Evolutionary conservation across 1,139 yeast genomes (phyloP), one percentile per base, ranked within the genome.

Genomic region (Diutina scorzettiae): DNA sequence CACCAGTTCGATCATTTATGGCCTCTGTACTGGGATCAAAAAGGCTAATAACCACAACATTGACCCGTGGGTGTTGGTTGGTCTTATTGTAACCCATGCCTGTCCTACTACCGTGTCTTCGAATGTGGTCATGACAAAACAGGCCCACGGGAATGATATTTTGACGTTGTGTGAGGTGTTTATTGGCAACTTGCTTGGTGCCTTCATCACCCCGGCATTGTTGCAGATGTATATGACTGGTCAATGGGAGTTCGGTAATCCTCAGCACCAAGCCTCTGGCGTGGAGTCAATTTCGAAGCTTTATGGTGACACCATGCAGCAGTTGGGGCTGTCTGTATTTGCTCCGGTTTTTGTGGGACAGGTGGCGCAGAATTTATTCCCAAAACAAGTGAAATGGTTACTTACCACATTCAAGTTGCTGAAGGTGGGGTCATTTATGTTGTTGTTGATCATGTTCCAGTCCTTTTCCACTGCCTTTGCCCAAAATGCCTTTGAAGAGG

Each of bases 81-180:
- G 96, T 1, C 60, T 86, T 49, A 73, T 87, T 30, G 81, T 85
- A 40, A 82, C 94, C 2, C 84, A 84, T 40, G 74, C 91, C 4
- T 84, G 94, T 57, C 96, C 96, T 32, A 87, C 96, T 12, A 86
- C 96, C 0, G 94, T 86, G 17, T 78, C 91, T 0, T 86, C 89
- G 4, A 86, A 86, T 56, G 95, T 86, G 41, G 89, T 86, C 23
- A 85, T 86, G 95, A 86, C 96, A n/a, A 73, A 73, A 43, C 71
- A 69, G 45, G 89, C 94, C 0, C 78, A 80, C 51, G 95, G 95
- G 5, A 84, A 85, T 57, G 89, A 78, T 48, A 63, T 83, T 21
- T 63, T 86, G 44, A 81, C 95, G 19, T 64, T 85, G 12, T 81
- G 93, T 58, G 95, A 85, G 55, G 95, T 86, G 18, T 77, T 85